Evolutionary conservation across 2,329 filamentous ascomycete species (phyloP), one percentile per base, ranked within the genome.

Genomic region (Aspergillus puulaauensis): DNA sequence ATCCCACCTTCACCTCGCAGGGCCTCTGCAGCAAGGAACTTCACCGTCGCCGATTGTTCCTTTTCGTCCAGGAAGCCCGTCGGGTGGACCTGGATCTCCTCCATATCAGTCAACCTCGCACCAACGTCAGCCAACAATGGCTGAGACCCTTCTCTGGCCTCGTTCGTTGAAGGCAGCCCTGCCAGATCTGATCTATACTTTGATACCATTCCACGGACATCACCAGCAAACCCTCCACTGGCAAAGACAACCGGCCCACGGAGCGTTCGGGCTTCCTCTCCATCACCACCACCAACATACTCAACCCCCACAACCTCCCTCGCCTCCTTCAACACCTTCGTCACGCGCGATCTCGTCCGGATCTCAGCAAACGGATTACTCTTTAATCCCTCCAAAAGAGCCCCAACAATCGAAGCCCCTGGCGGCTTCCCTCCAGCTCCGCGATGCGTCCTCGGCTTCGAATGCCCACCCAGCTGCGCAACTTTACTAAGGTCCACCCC

Each of bases 11-110:
- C 85, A 0, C 85, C 86, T 3, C 86, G 75, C 24, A 89, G 74
- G 57, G 86, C 77, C 69, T 89, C 86, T 0, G 86, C 86, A 0
- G 85, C 85, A 4, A 88, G 79, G 64, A 88, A 84, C 70, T 88
- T 88, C 48, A 85, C 79, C 35, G 72, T 70, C 0, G 78, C 76
- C 1, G 62, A 63, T 0, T 75, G 71, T 33, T 78, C 76, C 1
- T 76, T 74, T 0, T 81, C 80, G 61, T 87, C 84, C 6, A 88
- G 75, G 64, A 89, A 88, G 0, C 84, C 84, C 0, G 86, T 87
- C 2, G 86, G 86, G 61, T 89, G 86, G 4, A 88, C 78, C 68
- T 89, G 86, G 2, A 89, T 84, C 17, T 71, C 64, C 0, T 78
- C 74, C 78, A 80, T 80, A 60, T 81, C 78, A 2, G 79, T 57